Evolutionary conservation across 441 rosid species (phyloP).

Genomic region (Hura crepitans): DNA sequence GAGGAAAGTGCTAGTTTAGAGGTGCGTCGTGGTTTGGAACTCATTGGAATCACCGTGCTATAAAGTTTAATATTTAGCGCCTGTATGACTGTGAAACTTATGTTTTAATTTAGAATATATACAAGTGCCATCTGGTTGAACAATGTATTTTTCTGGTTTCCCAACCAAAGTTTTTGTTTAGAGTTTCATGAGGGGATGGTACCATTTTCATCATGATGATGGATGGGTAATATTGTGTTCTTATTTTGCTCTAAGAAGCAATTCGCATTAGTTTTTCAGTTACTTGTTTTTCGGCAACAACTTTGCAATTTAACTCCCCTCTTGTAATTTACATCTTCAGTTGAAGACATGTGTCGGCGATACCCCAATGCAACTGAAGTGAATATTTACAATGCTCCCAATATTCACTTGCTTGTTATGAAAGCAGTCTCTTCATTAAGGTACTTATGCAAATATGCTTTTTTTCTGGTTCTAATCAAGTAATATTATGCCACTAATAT

Average conservation of each 20-base stretch:
- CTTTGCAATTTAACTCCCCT: slow-evolving; percentile 12
- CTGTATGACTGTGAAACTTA: background rate
- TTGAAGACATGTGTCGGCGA: slow-evolving; percentile 83
- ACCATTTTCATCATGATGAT: background rate
- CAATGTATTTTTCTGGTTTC: background rate
- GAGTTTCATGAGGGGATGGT: background rate
- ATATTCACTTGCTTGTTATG: slow-evolving; percentile 61
- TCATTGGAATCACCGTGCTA: background rate
- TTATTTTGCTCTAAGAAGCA: background rate
- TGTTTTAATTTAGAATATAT: background rate
- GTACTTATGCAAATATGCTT: slow-evolving; percentile 29
- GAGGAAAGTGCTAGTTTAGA: background rate
- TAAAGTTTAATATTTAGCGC: background rate
- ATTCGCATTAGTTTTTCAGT: background rate
- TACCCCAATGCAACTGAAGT: slow-evolving; percentile 93
- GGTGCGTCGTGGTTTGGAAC: background rate
- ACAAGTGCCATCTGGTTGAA: background rate
- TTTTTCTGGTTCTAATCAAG: slow-evolving; percentile 12
- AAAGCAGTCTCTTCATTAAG: slow-evolving; percentile 65
- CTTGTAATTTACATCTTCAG: slow-evolving; percentile 35
- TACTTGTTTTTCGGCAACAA: background rate
- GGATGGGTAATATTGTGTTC: background rate
- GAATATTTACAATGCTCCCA: slow-evolving; percentile 61
- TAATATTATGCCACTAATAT: slow-evolving; percentile 17
- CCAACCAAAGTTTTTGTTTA: background rate